Base-by-base conservation (phyloP, 1,284 basidiomycete species). In the Heterobasidion irregulare region DNA sequence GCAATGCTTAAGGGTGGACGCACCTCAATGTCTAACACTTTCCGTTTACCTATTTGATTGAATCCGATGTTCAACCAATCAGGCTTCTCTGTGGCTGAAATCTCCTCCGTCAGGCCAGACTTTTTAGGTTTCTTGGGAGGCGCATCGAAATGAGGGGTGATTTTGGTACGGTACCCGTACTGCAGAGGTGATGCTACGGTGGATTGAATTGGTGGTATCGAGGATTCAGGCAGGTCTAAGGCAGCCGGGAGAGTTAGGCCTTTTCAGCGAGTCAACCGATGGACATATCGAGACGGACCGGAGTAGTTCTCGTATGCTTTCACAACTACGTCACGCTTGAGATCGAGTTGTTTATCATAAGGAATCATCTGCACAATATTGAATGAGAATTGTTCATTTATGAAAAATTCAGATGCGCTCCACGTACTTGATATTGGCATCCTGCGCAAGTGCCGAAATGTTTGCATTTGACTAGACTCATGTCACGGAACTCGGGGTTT, bases 131-230 rank as follows among this genome's bases (percentile, higher is more conserved):
- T 67, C 65, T 81, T 86, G 0, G 84, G 82, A 1, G 92, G 85
- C 0, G 87, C 80, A 47, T 97, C 90, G 63, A 98, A 99, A 68
- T 99, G 96, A 0, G 96, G 96, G 0, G 96, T 98, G 50, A 99
- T 86, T 72, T 99, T 99, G 0, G 97, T 99, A 19, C 96, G 84
- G 69, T 99, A 99, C 48, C 79, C 82, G 70, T 96, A 98, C 61
- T 96, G 86, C 52, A 89, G 73, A 0, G 96, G 97, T 0, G 91
- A 94, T 6, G 83, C 81, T 15, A 96, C 86, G 0, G 96, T 98
- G 0, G 84, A 72, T 52, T 82, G 76, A 35, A 94, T 83, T 0
- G 66, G 56, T 9, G 95, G 94, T 1, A 98, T 71, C 1, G 75
- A 68, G 0, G 75, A 66, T 1, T 74, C 61, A 3, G 80, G 70